Evolutionary conservation across 176 grass and related monocot species (phyloP).

Genomic region (Carex scoparia): DNA sequence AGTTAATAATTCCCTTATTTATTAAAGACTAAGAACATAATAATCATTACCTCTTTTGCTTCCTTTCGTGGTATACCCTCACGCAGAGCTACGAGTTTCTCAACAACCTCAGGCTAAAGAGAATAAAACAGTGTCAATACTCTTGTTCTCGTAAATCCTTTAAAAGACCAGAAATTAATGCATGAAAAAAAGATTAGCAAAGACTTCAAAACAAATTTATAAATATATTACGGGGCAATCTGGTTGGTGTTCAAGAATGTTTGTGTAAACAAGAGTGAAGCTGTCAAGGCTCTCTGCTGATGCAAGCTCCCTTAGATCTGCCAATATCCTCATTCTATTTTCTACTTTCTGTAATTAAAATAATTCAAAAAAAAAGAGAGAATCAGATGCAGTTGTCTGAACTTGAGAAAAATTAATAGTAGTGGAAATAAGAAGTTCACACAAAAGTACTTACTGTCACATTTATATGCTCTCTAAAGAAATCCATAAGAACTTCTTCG

Average conservation of each 20-base stretch:
- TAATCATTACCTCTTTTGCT: slow-evolving; percentile 85
- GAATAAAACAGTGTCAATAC: slow-evolving; percentile 19
- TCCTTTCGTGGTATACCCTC: slow-evolving; percentile 95
- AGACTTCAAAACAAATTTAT: slow-evolving; percentile 13
- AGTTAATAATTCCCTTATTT: neutral
- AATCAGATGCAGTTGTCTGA: neutral
- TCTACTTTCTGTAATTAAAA: slow-evolving; percentile 83
- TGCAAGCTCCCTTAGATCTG: slow-evolving; percentile 93
- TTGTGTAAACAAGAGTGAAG: slow-evolving; percentile 96
- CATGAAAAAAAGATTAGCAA: neutral
- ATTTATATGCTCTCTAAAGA: slow-evolving; percentile 85
- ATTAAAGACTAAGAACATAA: neutral
- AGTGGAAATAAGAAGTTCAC: slow-evolving; percentile 20
- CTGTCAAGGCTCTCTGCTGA: slow-evolving; percentile 97
- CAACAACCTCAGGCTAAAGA: slow-evolving; percentile 88
- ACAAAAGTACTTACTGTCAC: slow-evolving; percentile 71
- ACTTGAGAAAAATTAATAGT: neutral
- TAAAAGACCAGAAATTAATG: neutral
- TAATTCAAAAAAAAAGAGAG: neutral
- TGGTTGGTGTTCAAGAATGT: slow-evolving; percentile 97
- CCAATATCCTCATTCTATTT: slow-evolving; percentile 82
- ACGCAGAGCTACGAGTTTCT: slow-evolving; percentile 88
- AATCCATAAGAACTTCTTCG: slow-evolving; percentile 98
- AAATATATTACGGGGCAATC: slow-evolving; percentile 85
- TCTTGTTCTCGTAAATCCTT: slow-evolving; percentile 17